These are phyloP conservation scores for Talaromyces albobiverticillius DNA, from an alignment of 2,329 filamentous ascomycete genomes.

Conservation along the genomic window DNA sequence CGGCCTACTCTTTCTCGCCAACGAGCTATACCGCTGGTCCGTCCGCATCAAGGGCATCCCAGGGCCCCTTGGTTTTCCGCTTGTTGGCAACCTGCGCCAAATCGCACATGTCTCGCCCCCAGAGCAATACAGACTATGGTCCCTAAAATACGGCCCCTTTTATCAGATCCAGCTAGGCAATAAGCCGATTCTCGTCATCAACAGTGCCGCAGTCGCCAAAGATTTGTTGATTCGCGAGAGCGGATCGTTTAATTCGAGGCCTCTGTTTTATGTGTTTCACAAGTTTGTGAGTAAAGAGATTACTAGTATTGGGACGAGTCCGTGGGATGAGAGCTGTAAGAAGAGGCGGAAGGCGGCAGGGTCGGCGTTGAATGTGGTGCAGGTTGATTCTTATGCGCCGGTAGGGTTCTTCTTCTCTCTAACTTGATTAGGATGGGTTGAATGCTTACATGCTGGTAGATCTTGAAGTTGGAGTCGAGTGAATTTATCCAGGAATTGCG, in stretches of 20 bases:
- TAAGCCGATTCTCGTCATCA: conserved; percentile 44
- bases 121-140: conserved; percentile 45
- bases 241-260: conserved; percentile 40
- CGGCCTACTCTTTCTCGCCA: background rate
- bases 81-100: conserved; percentile 7
- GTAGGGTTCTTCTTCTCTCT: background rate
- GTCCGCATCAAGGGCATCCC: conserved; percentile 8
- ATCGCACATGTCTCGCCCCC: background rate
- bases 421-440: background rate
- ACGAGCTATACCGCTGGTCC: conserved; percentile 11
- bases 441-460: background rate
- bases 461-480: conserved; percentile 12
- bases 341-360: conserved; percentile 15
- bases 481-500: conserved; percentile 15
- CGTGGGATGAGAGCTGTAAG: conserved; percentile 17
- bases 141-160: conserved; percentile 39
- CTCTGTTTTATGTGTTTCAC: conserved; percentile 47
- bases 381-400: conserved; percentile 16
- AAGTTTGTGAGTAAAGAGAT: conserved; percentile 28
- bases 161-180: conserved; percentile 49
- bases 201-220: conserved; percentile 39
- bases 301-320: conserved; percentile 17
- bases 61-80: conserved; percentile 5
- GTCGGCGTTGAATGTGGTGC: conserved; percentile 12
- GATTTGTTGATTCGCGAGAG: conserved; percentile 43